Percentiles rank a stretch among this genome's conserved stretches.
phyloP scores from a whole-genome alignment of 495 filamentous ascomycete genomes.

The Penicillium paradoxum region DNA sequence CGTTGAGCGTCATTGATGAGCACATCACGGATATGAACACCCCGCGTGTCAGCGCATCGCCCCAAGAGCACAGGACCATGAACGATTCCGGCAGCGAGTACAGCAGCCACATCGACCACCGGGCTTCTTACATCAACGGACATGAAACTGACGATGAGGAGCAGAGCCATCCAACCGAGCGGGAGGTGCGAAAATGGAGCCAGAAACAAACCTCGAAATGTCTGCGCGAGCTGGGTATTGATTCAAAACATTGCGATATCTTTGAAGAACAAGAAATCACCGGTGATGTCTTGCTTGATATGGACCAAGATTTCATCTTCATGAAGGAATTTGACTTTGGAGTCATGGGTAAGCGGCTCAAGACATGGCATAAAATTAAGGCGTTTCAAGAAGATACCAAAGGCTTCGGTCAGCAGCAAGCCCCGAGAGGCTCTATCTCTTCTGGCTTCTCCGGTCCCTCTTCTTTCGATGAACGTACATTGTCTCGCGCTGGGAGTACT shows the following conservation, averaged over 20 bases:
- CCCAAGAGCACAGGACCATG: conserved; percentile 50
- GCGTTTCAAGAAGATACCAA: conserved; percentile 78
- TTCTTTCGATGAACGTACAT: conserved; percentile 37
- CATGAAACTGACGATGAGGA: conserved; percentile 78
- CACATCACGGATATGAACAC: conserved; percentile 93
- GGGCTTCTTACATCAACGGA: conserved; percentile 84
- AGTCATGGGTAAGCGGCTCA: conserved; percentile 77
- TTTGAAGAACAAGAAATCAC: conserved; percentile 96
- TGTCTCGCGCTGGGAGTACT: conserved; percentile 33
- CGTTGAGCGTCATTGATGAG: conserved; percentile 94
- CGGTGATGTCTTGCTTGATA: conserved; percentile 85
- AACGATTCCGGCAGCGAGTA: conserved; percentile 89
- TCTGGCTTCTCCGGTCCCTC: conserved; percentile 28
- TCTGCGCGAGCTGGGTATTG: conserved; percentile 73
- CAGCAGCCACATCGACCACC: conserved; percentile 69
- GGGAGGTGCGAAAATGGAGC: conserved; percentile 68
- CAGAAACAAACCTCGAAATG: conserved; percentile 78
- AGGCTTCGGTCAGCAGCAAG: conserved; percentile 24
- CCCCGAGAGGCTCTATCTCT: conserved; percentile 27
- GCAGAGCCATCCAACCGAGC: conserved; percentile 49
- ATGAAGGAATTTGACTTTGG: conserved; percentile 95
- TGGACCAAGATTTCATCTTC: conserved; percentile 90
- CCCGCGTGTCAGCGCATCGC: conserved; percentile 54
- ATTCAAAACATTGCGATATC: conserved; percentile 80
- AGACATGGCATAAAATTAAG: conserved; percentile 95